Conservation (phyloP, 106 monocot species). For the Ottelia alismoides region DNA sequence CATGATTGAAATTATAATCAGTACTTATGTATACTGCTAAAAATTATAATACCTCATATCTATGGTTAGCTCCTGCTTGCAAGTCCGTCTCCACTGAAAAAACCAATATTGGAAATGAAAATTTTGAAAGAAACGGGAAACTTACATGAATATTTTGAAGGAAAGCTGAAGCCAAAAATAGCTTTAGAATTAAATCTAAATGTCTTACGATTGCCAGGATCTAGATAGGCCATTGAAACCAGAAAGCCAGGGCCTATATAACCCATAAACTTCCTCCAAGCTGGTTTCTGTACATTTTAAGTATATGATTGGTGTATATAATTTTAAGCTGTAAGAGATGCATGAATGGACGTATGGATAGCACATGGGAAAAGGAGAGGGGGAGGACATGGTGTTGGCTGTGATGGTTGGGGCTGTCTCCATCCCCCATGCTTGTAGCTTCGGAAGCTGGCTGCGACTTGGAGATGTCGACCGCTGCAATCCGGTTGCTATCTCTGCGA, state of each 20-base stretch:
- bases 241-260: constrained; percentile 88
- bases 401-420: too few species aligned
- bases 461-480: constrained; percentile 2
- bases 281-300: too few species aligned
- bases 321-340: too few species aligned
- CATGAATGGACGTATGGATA: too few species aligned
- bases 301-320: too few species aligned
- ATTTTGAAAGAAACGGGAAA: background rate
- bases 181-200: too few species aligned
- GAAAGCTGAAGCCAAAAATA: too few species aligned
- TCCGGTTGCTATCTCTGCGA: constrained; percentile 6
- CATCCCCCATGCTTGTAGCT: background rate
- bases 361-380: too few species aligned
- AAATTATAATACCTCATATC: constrained; percentile 2
- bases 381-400: too few species aligned
- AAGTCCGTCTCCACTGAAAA: constrained; percentile 13
- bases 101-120: background rate
- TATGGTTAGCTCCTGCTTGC: constrained; percentile 10
- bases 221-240: constrained; percentile 77
- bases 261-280: constrained; percentile 55
- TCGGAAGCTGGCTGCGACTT: too few species aligned
- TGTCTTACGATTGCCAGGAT: constrained; percentile 59
- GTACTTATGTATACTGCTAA: too few species aligned
- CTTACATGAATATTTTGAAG: background rate
- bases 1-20: too few species aligned